phyloP scores from a whole-genome alignment of 2,329 filamentous ascomycete species.

The Diplodia sapinea region DNA sequence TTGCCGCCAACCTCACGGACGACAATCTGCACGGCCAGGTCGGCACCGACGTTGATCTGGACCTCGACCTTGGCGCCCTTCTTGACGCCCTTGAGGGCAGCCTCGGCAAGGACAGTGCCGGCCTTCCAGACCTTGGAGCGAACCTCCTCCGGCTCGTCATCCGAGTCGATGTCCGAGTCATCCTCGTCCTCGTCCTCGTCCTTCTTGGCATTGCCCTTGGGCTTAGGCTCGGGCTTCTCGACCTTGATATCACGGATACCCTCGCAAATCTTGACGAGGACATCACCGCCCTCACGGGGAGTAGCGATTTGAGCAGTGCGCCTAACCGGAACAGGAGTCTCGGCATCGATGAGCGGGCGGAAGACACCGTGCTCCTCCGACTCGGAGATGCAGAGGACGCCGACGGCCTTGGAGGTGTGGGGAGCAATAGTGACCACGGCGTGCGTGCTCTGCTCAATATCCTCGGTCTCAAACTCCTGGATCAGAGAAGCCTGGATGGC shows the following conservation, averaged over 20 bases:
- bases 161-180: slow-evolving; percentile 42
- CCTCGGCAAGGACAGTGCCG: slow-evolving; percentile 81
- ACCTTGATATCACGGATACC: slow-evolving; percentile 91
- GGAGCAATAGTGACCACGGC: slow-evolving; percentile 92
- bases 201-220: slow-evolving; percentile 68
- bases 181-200: slow-evolving; percentile 69
- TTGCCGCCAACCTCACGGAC: slow-evolving; percentile 86
- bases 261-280: slow-evolving; percentile 87
- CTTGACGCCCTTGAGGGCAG: slow-evolving; percentile 81
- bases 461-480: slow-evolving; percentile 89
- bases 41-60: slow-evolving; percentile 83
- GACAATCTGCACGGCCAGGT: slow-evolving; percentile 79
- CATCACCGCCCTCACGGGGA: slow-evolving; percentile 81
- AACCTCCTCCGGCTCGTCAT: slow-evolving; percentile 80
- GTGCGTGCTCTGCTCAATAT: slow-evolving; percentile 96
- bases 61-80: slow-evolving; percentile 92
- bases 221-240: slow-evolving; percentile 81
- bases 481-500: slow-evolving; percentile 95
- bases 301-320: slow-evolving; percentile 79
- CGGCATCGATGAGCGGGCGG: slow-evolving; percentile 77
- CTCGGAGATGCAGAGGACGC: slow-evolving; percentile 72
- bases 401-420: slow-evolving; percentile 86
- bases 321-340: slow-evolving; percentile 89
- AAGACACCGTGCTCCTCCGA: slow-evolving; percentile 71
- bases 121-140: slow-evolving; percentile 93